A percentile compares a stretch with the other conserved stretches of the same genome.
Conservation (phyloP, 129 eudicot genomes). For the Flaveria sonorensis region DNA sequence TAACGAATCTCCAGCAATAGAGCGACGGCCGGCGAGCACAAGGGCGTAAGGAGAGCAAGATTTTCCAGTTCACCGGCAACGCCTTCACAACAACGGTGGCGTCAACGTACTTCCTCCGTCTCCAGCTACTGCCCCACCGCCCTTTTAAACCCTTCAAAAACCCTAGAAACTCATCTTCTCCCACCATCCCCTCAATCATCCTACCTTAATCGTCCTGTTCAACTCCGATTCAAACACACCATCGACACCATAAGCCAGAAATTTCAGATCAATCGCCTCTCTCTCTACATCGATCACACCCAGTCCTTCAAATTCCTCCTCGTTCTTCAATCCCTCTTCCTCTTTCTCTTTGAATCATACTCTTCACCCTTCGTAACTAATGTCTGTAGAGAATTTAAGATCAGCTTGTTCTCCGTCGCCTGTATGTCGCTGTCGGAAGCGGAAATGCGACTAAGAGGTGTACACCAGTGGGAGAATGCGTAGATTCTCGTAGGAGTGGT, state of each 20-base stretch:
- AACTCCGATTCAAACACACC: constrained; percentile 6
- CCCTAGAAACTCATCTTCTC: constrained; percentile 28
- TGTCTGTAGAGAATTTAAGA: constrained; percentile 1
- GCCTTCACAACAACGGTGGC: constrained; percentile 20
- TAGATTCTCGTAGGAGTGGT: constrained; percentile 1
- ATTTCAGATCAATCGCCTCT: constrained; percentile 15
- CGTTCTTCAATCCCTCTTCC: constrained; percentile 20
- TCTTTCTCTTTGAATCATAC: constrained; percentile 9
- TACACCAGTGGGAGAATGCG: constrained; percentile 19
- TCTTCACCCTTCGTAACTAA: not conserved
- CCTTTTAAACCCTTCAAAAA: constrained; percentile 29
- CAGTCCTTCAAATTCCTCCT: not conserved
- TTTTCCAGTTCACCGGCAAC: constrained; percentile 24
- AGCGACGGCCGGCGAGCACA: constrained; percentile 16
- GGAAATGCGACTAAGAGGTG: constrained; percentile 3
- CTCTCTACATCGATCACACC: constrained; percentile 9
- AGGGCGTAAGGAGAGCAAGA: constrained; percentile 23
- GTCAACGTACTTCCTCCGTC: constrained; percentile 31
- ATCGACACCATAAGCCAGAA: constrained; percentile 11
- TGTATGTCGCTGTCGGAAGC: constrained; percentile 1
- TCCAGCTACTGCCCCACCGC: constrained; percentile 28
- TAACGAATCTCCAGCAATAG: constrained; percentile 14
- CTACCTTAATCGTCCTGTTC: too few species aligned
- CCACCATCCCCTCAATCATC: constrained; percentile 23
- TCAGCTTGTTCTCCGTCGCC: constrained; percentile 20